Base-by-base conservation (phyloP, 2,329 filamentous ascomycete genomes). In the Trichoderma lentiforme region DNA sequence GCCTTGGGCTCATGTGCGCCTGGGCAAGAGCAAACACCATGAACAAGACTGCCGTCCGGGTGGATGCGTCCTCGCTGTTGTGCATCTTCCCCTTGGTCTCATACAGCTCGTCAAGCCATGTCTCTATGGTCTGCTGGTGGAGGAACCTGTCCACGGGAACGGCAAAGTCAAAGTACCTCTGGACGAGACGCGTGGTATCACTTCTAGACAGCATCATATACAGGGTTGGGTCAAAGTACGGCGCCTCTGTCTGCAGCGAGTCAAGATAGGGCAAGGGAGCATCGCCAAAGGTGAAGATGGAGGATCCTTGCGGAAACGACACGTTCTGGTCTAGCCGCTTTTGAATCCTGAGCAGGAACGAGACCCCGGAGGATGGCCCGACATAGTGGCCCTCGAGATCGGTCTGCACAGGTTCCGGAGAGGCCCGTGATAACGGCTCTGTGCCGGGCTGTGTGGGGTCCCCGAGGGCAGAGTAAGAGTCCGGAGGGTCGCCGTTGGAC, bases 21-120 rank as follows among this genome's bases (percentile, higher is more conserved):
- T 69, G 66, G 15, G 66, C 66, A 51, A 69, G 56, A 11, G 66
- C 66, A 61, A 69, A 69, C n/a, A 69, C 66, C 66, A 69, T 69
- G 26, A 69, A 69, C 36, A 69, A 43, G 28, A 69, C 66, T 3
- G 66, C 66, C 9, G 28, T 69, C 26, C 66, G 66, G 21, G 57
- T 69, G 3, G 66, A 34, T 12, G 66, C 66, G 28, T 69, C 66
- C 15, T 61, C 66, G 11, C 56, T 43, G 3, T 61, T 69, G 15
- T 69, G 66, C 66, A 69, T 69, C 56, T 36, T 69, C 14, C 66
- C 66, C n/a, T 61, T 69, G 7, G 66, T 69, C 36, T 69, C 66
- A 34, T 69, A 69, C 26, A 69, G 26, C 28, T 69, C 66, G 14
- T 69, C 66, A 15, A 69, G 66, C 66, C 66, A 69, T 8, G 57